phyloP scores from a whole-genome alignment of 2,329 filamentous ascomycete species.

The Fusarium brevicatenulatum region DNA sequence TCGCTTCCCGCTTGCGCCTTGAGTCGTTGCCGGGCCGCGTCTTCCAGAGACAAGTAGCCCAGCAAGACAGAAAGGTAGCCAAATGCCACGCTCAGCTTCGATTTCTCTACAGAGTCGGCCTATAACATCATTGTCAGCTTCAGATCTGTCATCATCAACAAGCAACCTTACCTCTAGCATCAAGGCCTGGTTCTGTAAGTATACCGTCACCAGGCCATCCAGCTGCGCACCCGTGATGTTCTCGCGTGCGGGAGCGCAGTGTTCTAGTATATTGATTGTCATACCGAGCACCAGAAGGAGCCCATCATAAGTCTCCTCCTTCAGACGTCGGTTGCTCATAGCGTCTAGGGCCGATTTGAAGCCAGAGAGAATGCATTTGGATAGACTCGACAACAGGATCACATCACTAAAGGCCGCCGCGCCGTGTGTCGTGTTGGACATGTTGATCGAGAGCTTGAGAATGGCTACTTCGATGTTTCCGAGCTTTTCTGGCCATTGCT shows the following conservation, averaged over 20 bases:
- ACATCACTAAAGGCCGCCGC: constrained; percentile 75
- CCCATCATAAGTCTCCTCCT: constrained; percentile 68
- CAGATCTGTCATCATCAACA: neutral
- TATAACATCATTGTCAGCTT: constrained; percentile 47
- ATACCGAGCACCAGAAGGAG: constrained; percentile 83
- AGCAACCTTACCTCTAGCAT: constrained; percentile 71
- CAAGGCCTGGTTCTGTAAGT: constrained; percentile 72
- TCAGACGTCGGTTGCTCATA: constrained; percentile 60
- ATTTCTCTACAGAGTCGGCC: constrained; percentile 78
- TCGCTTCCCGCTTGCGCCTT: constrained; percentile 54
- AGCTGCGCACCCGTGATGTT: constrained; percentile 56
- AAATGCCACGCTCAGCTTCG: constrained; percentile 82
- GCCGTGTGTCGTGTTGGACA: constrained; percentile 83
- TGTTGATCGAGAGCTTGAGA: constrained; percentile 77
- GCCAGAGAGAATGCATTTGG: constrained; percentile 60
- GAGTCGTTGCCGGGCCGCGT: constrained; percentile 57
- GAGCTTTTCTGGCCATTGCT: constrained; percentile 46
- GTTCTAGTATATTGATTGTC: constrained; percentile 88
- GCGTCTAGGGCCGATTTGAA: constrained; percentile 61
- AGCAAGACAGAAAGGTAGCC: constrained; percentile 88
- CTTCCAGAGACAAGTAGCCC: constrained; percentile 77
- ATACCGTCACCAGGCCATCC: constrained; percentile 70
- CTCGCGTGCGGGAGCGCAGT: constrained; percentile 70
- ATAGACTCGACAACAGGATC: constrained; percentile 61
- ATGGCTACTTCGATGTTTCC: constrained; percentile 44